A percentile compares a stretch with the other conserved stretches of the same genome.
These are phyloP conservation scores for Trypanosoma boissoni DNA, from an alignment of 208 protist species.

Conservation along the genomic window DNA sequence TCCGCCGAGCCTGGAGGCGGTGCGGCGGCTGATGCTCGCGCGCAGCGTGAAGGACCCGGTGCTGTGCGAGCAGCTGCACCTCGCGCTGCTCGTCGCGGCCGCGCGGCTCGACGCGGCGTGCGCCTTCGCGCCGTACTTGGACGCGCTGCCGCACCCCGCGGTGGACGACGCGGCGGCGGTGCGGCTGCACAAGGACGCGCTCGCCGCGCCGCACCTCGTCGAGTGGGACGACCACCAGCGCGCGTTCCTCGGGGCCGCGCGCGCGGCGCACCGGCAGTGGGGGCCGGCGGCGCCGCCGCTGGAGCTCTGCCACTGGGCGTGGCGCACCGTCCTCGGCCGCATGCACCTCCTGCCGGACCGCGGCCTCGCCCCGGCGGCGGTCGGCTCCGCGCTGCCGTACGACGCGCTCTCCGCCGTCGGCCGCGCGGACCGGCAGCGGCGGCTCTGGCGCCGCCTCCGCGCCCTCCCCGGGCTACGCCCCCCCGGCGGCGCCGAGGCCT, in stretches of 20 bases:
- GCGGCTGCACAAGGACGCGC: constrained; percentile 55
- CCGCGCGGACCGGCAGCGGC: constrained; percentile 42
- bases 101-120: constrained; percentile 49
- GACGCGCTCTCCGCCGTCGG: constrained; percentile 51
- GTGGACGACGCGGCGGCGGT: constrained; percentile 64
- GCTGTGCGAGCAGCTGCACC: constrained; percentile 66
- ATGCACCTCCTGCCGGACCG: constrained; percentile 70
- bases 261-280: constrained; percentile 46
- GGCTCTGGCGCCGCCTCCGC: constrained; percentile 35
- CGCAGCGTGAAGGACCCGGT: constrained; percentile 65
- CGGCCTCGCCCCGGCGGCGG: constrained; percentile 45
- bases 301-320: constrained; percentile 77
- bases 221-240: constrained; percentile 85
- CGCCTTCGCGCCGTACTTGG: constrained; percentile 51
- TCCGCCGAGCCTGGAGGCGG: constrained; percentile 51
- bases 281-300: constrained; percentile 36
- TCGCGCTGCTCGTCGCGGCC: constrained; percentile 64
- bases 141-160: constrained; percentile 66
- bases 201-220: constrained; percentile 61
- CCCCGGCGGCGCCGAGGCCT: too few species aligned
- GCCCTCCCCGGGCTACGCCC: too few species aligned
- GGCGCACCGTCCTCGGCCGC: constrained; percentile 64
- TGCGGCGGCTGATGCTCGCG: constrained; percentile 44
- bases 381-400: constrained; percentile 62
- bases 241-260: constrained; percentile 59